Evolutionary conservation across 768 basidiomycete species (phyloP), one percentile per base, ranked within the genome.

Genomic region (Kockovaella imperatae): DNA sequence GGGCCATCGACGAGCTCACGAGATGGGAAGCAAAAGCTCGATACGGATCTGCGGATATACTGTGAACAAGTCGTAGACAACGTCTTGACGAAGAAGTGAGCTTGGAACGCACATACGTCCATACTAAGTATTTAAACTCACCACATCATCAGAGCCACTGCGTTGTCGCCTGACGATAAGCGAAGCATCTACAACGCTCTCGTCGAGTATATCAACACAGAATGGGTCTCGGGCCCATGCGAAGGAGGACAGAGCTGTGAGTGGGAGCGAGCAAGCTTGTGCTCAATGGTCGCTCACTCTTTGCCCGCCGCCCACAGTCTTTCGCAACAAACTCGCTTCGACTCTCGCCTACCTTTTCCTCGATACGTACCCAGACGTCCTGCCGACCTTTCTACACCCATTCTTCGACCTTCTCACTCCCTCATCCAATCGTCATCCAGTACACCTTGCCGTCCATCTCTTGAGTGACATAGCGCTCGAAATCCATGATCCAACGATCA

Each of bases 401-500:
- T 59, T 68, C 49, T 54, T 64, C 35, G 42, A 49, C 34, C 62
- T 59, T 15, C 57, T 66, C 29, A 51, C 45, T 35, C 53, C 55
- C 54, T 32, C 61, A 5, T 74, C 79, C 32, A 81, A 84, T 73
- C 80, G 80, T 35, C 86, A 91, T 62, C 79, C 93, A 26, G 85
- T 85, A 18, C 77, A 90, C 24, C 78, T 99, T 49, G 82, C 95
- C 69, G 86, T 97, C 69, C 89, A 86, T 62, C 77, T 96, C 58
- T 77, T 99, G 35, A 81, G 86, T 50, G 95, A 99, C 70, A 91
- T 97, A 45, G 91, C 90, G 0, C 86, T 86, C 11, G 95, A 99
- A 71, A 86, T 97, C n/a, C 88, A 88, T 42, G 95, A 99, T 74
- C 85, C 87, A 62, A 80, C 88, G 53, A 81, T 97, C 61, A 89